Evolutionary conservation across 345 rosid genomes (phyloP), one percentile per base, ranked within the genome.

Genomic region (Heritiera fomes): DNA sequence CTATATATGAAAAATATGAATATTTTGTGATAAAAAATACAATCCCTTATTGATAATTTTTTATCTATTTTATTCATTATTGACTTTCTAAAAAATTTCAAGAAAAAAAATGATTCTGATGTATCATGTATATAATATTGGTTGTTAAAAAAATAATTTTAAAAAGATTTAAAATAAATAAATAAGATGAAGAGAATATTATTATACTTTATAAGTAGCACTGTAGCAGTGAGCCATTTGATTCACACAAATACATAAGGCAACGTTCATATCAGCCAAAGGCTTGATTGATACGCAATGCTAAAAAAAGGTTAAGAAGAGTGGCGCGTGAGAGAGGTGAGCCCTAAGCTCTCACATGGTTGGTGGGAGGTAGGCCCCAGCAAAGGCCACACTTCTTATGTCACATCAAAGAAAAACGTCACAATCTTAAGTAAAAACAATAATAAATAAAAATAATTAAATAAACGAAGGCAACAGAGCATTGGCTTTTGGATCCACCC

Each of bases 341-440:
- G 28, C 14, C 34, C 53, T 72, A 72, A 72, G 17, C 8, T 30
- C 7, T 78, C 71, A 80, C 79, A 70, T 55, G 78, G 83, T 83
- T 69, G 82, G 86, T 80, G 75, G 61, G 47, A 34, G 17, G 9
- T 53, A 1, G 62, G 4, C 30, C 62, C 62, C 58, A 46, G 17
- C 75, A 34, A 53, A 52, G 46, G 30, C 46, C 75, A 71, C 15
- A 71, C 30, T 8, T 52, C 61, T 71, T 8, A 71, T 71, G 30
- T 71, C 75, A 52, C 61, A 71, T 71, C 62, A 53, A 71, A 52
- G 30, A 71, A 71, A 52, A 32, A 71, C 20, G 32, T 71, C 62
- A 7, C 61, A 4, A 32, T 53, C 62, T 12, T 14, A 11, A 5
- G 2, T 64, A 59, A 23, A 8, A 43, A 43, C 43, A 45, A 68